Evolutionary conservation across 441 rosid species (phyloP).

Genomic region (Sinapis alba): DNA sequence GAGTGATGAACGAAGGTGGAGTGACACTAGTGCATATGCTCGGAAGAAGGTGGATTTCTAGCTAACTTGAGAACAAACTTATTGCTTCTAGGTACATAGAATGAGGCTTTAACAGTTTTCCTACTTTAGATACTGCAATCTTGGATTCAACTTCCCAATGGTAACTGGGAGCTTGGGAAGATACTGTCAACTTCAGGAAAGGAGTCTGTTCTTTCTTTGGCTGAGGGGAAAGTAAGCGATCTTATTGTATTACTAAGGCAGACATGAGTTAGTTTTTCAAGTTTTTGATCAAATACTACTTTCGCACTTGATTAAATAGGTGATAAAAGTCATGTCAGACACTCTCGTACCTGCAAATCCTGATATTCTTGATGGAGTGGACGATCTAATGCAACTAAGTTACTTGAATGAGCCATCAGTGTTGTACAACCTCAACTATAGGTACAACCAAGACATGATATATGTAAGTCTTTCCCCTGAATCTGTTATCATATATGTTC

Average conservation of each 20-base stretch:
- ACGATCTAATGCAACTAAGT: constrained; percentile 98
- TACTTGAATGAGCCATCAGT: constrained; percentile 98
- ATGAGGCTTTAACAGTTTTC: constrained; percentile 24
- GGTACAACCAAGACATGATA: constrained; percentile 89
- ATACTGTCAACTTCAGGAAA: constrained; percentile 67
- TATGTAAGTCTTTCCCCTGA: constrained; percentile 67
- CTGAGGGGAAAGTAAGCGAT: constrained; percentile 77
- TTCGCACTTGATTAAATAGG: constrained; percentile 45
- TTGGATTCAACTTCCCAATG: constrained; percentile 86
- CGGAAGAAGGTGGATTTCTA: constrained; percentile 60
- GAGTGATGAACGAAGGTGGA: constrained; percentile 67
- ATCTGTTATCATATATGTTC: not conserved
- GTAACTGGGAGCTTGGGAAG: constrained; percentile 89
- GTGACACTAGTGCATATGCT: constrained; percentile 71
- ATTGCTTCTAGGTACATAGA: not conserved
- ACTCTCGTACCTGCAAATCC: constrained; percentile 92
- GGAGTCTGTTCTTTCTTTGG: constrained; percentile 68
- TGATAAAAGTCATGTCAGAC: constrained; percentile 69
- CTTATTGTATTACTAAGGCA: constrained; percentile 13
- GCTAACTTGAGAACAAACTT: not conserved
- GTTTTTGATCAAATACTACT: constrained; percentile 12
- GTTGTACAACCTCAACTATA: constrained; percentile 81
- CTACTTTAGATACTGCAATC: constrained; percentile 75
- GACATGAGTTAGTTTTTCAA: constrained; percentile 11
- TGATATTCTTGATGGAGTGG: constrained; percentile 98